These are phyloP conservation scores for Fusarium sp. DNA, from an alignment of 2,329 filamentous ascomycete genomes.

Conservation along the genomic window DNA sequence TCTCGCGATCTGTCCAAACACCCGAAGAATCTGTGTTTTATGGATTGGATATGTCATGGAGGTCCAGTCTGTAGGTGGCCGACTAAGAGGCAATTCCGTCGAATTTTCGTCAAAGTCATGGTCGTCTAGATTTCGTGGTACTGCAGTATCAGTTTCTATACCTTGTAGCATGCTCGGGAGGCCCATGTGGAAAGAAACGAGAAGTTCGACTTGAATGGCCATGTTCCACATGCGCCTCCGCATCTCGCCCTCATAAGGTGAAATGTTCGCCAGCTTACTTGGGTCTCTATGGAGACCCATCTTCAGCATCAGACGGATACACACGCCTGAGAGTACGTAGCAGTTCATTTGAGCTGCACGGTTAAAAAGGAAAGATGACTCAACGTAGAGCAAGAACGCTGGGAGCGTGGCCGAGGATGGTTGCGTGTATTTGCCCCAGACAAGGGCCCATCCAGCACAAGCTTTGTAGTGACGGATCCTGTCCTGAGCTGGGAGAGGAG, in stretches of 20 bases:
- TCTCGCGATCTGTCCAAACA: slow-evolving; percentile 60
- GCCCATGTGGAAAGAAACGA: slow-evolving; percentile 74
- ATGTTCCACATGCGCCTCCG: slow-evolving; percentile 63
- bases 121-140: slow-evolving; percentile 71
- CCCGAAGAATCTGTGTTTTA: slow-evolving; percentile 58
- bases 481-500: slow-evolving; percentile 52
- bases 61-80: slow-evolving; percentile 68
- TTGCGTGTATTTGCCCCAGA: slow-evolving; percentile 60
- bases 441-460: slow-evolving; percentile 61
- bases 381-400: slow-evolving; percentile 61
- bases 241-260: slow-evolving; percentile 64
- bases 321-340: slow-evolving; percentile 61
- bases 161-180: slow-evolving; percentile 72
- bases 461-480: slow-evolving; percentile 59
- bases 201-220: slow-evolving; percentile 66
- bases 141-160: slow-evolving; percentile 69
- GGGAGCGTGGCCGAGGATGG: slow-evolving; percentile 60
- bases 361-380: slow-evolving; percentile 63
- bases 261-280: slow-evolving; percentile 59
- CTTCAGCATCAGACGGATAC: slow-evolving; percentile 64
- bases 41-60: slow-evolving; percentile 63
- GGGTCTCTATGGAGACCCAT: slow-evolving; percentile 69
- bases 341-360: slow-evolving; percentile 62
- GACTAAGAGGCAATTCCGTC: slow-evolving; percentile 62
- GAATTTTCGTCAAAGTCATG: slow-evolving; percentile 69